These are phyloP conservation scores for Penicillium sp. DNA, from an alignment of 2,329 filamentous ascomycete genomes.

Conservation along the genomic window DNA sequence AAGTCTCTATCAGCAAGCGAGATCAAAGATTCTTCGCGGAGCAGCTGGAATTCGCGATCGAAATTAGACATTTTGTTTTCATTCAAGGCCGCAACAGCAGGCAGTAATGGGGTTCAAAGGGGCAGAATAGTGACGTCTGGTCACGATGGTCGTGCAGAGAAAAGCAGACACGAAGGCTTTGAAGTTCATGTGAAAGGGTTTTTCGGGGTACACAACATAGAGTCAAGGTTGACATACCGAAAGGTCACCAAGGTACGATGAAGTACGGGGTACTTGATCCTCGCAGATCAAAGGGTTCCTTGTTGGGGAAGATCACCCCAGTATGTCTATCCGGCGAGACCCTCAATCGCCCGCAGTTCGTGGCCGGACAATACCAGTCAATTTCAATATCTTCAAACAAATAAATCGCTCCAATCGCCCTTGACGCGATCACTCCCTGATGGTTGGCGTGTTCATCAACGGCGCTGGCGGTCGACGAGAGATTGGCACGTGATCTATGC, in stretches of 20 bases:
- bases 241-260: not conserved
- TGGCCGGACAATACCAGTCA: not conserved
- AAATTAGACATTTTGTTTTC: not conserved
- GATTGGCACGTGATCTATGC: not conserved
- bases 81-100: not conserved
- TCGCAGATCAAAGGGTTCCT: conserved; percentile 1
- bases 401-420: not conserved
- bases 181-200: not conserved
- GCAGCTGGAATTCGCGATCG: not conserved
- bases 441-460: not conserved
- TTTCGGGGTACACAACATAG: not conserved
- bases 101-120: not conserved
- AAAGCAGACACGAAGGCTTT: not conserved
- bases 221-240: not conserved
- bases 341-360: not conserved
- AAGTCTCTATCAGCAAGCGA: not conserved
- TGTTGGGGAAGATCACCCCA: not conserved
- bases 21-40: not conserved
- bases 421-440: not conserved
- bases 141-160: not conserved
- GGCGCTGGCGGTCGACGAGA: not conserved
- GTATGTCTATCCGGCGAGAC: not conserved
- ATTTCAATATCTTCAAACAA: not conserved
- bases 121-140: not conserved
- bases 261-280: not conserved